Conservation (phyloP, 768 basidiomycete species). For the Coprinopsis cinerea region DNA sequence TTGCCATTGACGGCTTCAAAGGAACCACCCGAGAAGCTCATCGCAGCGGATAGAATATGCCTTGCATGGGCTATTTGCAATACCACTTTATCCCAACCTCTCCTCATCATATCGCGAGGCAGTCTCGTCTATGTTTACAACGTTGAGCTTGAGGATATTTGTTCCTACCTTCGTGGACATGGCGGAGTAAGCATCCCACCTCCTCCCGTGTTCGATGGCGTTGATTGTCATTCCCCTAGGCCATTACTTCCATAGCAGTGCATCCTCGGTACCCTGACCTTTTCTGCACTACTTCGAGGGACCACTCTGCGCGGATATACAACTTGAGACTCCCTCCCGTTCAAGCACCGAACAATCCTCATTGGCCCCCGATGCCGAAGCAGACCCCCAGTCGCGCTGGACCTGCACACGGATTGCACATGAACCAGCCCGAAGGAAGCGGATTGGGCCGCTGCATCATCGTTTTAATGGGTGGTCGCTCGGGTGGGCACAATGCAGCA, state of each 20-base stretch:
- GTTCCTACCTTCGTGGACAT: slow-evolving; percentile 58
- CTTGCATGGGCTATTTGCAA: slow-evolving; percentile 58
- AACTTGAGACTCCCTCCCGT: slow-evolving; percentile 38
- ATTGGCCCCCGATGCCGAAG: slow-evolving; percentile 43
- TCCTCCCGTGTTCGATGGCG: slow-evolving; percentile 5
- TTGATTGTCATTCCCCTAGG: slow-evolving; percentile 23
- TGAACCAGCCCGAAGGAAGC: slow-evolving; percentile 52
- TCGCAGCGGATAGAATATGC: slow-evolving; percentile 27
- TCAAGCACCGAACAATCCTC: slow-evolving; percentile 37
- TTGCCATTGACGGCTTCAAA: not conserved
- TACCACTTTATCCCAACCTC: slow-evolving; percentile 42
- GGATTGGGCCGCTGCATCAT: slow-evolving; percentile 60
- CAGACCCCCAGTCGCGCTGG: slow-evolving; percentile 49
- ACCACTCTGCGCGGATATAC: slow-evolving; percentile 66
- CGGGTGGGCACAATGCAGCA: slow-evolving; percentile 68
- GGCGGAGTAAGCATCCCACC: slow-evolving; percentile 52
- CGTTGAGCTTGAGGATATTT: slow-evolving; percentile 30
- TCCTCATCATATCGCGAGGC: slow-evolving; percentile 50
- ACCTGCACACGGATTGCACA: slow-evolving; percentile 62
- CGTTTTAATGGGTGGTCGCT: slow-evolving; percentile 62
- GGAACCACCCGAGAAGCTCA: slow-evolving; percentile 13
- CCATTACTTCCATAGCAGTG: slow-evolving; percentile 63
- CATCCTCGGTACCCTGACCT: slow-evolving; percentile 55
- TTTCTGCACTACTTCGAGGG: slow-evolving; percentile 68
- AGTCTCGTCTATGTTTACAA: slow-evolving; percentile 55